Evolutionary conservation across 2,329 filamentous ascomycete species (phyloP).

Genomic region (Cordyceps cateniannulata): DNA sequence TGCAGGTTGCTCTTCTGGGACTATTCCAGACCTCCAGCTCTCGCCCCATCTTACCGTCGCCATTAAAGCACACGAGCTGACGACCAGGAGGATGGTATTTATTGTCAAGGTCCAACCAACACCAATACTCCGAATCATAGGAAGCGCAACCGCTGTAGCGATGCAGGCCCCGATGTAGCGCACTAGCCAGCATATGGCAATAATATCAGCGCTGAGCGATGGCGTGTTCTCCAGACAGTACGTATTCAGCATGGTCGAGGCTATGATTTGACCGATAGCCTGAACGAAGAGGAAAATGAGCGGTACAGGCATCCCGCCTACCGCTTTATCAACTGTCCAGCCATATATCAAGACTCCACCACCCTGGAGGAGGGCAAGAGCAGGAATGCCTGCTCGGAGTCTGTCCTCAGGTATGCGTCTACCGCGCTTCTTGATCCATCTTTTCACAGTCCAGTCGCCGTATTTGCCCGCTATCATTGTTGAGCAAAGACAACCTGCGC

Average conservation of each 20-base stretch:
- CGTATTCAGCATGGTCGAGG: slow-evolving; percentile 69
- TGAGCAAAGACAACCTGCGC: slow-evolving; percentile 61
- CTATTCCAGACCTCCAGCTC: slow-evolving; percentile 32
- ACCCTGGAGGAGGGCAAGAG: slow-evolving; percentile 52
- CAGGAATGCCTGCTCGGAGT: slow-evolving; percentile 51
- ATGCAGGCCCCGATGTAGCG: slow-evolving; percentile 69
- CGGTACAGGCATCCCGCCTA: slow-evolving; percentile 52
- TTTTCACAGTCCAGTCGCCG: slow-evolving; percentile 60
- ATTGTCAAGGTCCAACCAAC: slow-evolving; percentile 79
- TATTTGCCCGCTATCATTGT: slow-evolving; percentile 67
- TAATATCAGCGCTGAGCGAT: slow-evolving; percentile 61
- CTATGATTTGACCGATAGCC: slow-evolving; percentile 67
- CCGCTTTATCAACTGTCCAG: slow-evolving; percentile 42
- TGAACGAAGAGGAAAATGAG: slow-evolving; percentile 70
- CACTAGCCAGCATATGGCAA: slow-evolving; percentile 74
- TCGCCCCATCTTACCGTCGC: slow-evolving; percentile 34
- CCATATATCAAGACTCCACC: slow-evolving; percentile 58
- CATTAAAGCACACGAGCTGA: slow-evolving; percentile 30
- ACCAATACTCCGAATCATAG: slow-evolving; percentile 66
- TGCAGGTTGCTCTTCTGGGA: slow-evolving; percentile 16
- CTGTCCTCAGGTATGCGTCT: slow-evolving; percentile 62
- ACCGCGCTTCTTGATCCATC: slow-evolving; percentile 56
- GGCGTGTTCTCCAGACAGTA: slow-evolving; percentile 80
- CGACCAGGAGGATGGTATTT: slow-evolving; percentile 30
- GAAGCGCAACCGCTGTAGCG: slow-evolving; percentile 65